A percentile compares a stretch with the other conserved stretches of the same genome.
phyloP scores from a whole-genome alignment of 2,329 filamentous ascomycete species.

The Aciculosporium take region DNA sequence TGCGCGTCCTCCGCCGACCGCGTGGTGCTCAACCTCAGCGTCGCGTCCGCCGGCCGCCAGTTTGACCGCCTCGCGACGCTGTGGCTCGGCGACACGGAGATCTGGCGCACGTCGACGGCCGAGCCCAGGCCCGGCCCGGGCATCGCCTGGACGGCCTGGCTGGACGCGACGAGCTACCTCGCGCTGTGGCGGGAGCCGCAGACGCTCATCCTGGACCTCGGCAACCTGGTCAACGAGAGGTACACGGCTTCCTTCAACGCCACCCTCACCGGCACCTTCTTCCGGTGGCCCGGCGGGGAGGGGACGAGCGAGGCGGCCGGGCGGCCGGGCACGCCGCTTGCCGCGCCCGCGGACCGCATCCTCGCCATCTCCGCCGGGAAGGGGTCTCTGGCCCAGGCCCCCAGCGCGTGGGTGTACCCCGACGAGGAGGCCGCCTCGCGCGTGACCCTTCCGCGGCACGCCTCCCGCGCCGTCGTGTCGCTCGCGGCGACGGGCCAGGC shows the following conservation, averaged over 20 bases:
- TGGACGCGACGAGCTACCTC: constrained; percentile 62
- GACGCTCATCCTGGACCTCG: constrained; percentile 67
- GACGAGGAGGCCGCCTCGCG: constrained; percentile 43
- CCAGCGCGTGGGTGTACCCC: constrained; percentile 57
- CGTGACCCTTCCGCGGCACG: constrained; percentile 50
- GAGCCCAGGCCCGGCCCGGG: constrained; percentile 53
- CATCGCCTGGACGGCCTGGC: constrained; percentile 62
- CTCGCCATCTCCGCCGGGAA: constrained; percentile 49
- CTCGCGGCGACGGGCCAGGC: constrained; percentile 66
- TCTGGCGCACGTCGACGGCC: constrained; percentile 74
- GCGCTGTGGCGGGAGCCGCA: constrained; percentile 55
- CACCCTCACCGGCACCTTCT: constrained; percentile 62
- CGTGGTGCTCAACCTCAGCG: constrained; percentile 63
- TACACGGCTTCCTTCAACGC: constrained; percentile 65
- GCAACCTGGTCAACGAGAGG: constrained; percentile 51
- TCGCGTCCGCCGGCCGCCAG: constrained; percentile 55
- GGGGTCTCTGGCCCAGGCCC: constrained; percentile 26
- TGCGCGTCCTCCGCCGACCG: constrained; percentile 56
- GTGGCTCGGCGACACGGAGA: constrained; percentile 62
- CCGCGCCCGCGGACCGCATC: constrained; percentile 44
- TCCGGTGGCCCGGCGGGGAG: too few relatives aligned
- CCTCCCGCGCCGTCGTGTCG: constrained; percentile 55
- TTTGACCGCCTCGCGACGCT: constrained; percentile 64
- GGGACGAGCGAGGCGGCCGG: not conserved
- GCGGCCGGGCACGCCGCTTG: too few relatives aligned